phyloP scores from a whole-genome alignment of 2,329 filamentous ascomycete species.

The Didymella arachidicola region DNA sequence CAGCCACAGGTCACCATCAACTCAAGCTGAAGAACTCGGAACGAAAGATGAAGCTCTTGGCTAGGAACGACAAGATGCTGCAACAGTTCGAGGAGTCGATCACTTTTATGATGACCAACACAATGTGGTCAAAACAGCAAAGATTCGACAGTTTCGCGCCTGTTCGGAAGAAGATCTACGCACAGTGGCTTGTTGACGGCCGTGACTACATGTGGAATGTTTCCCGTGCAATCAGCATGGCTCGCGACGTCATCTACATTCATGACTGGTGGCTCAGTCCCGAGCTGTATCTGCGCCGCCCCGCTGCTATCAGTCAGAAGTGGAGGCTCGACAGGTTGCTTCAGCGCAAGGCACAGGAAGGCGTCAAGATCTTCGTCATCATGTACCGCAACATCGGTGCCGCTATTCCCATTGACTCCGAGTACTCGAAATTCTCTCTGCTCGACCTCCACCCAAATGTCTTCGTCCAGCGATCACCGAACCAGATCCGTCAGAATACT shows the following conservation, averaged over 20 bases:
- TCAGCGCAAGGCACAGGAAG: slow-evolving; percentile 92
- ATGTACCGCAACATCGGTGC: slow-evolving; percentile 98
- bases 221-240: slow-evolving; percentile 94
- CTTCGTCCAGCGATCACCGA: slow-evolving; percentile 93
- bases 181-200: slow-evolving; percentile 95
- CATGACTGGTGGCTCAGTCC: slow-evolving; percentile 99
- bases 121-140: slow-evolving; percentile 82
- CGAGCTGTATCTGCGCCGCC: slow-evolving; percentile 92
- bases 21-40: slow-evolving; percentile 91
- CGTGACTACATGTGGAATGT: slow-evolving; percentile 99
- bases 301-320: slow-evolving; percentile 95
- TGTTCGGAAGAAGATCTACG: slow-evolving; percentile 83
- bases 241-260: slow-evolving; percentile 97
- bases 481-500: slow-evolving; percentile 98
- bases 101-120: slow-evolving; percentile 80
- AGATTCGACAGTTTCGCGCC: slow-evolving; percentile 95
- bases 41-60: slow-evolving; percentile 87
- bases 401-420: slow-evolving; percentile 95
- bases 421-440: slow-evolving; percentile 96
- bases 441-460: slow-evolving; percentile 96
- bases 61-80: slow-evolving; percentile 87
- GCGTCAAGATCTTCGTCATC: slow-evolving; percentile 97
- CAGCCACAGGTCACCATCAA: slow-evolving; percentile 77
- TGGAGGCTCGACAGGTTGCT: slow-evolving; percentile 94
- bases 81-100: slow-evolving; percentile 95